Evolutionary conservation across 2,329 filamentous ascomycete species (phyloP).

Genomic region (Colletotrichum sp.): DNA sequence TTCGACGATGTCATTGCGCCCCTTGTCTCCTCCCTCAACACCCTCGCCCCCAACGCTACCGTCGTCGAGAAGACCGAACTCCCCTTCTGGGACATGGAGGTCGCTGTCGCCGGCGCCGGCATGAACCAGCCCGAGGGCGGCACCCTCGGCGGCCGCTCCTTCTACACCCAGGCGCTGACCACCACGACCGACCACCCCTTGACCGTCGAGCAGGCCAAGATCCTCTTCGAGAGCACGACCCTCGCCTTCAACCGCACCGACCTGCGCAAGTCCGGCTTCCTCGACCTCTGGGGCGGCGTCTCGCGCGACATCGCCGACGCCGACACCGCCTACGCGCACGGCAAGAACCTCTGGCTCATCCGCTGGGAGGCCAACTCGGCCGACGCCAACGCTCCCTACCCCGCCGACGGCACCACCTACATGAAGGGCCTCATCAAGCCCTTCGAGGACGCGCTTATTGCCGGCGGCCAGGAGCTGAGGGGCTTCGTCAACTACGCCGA

Average conservation of each 20-base stretch:
- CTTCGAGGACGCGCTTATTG: slow-evolving; percentile 19
- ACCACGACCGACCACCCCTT: slow-evolving; percentile 19
- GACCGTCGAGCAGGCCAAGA: slow-evolving; percentile 12
- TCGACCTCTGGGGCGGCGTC: slow-evolving; percentile 23
- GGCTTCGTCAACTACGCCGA: slow-evolving; percentile 23
- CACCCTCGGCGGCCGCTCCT: slow-evolving; percentile 11
- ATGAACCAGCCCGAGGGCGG: slow-evolving; percentile 21
- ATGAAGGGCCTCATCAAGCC: slow-evolving; percentile 44
- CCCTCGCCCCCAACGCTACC: not conserved
- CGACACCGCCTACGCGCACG: slow-evolving; percentile 40
- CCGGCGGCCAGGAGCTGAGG: slow-evolving; percentile 7
- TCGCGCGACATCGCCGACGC: slow-evolving; percentile 38
- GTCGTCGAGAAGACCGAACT: slow-evolving; percentile 12
- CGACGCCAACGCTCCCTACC: slow-evolving; percentile 51
- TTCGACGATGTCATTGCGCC: slow-evolving; percentile 15
- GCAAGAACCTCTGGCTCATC: slow-evolving; percentile 45
- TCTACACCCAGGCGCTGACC: slow-evolving; percentile 20
- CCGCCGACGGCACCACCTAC: slow-evolving; percentile 50
- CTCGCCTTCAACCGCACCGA: slow-evolving; percentile 19
- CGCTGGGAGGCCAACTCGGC: slow-evolving; percentile 17
- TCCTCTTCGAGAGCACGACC: slow-evolving; percentile 12
- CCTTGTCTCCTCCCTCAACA: not conserved
- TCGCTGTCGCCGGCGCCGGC: slow-evolving; percentile 15
- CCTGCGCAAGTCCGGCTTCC: slow-evolving; percentile 18
- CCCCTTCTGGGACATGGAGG: slow-evolving; percentile 22